phyloP scores from a whole-genome alignment of 257 asterid species.

The Cordia subcordata region DNA sequence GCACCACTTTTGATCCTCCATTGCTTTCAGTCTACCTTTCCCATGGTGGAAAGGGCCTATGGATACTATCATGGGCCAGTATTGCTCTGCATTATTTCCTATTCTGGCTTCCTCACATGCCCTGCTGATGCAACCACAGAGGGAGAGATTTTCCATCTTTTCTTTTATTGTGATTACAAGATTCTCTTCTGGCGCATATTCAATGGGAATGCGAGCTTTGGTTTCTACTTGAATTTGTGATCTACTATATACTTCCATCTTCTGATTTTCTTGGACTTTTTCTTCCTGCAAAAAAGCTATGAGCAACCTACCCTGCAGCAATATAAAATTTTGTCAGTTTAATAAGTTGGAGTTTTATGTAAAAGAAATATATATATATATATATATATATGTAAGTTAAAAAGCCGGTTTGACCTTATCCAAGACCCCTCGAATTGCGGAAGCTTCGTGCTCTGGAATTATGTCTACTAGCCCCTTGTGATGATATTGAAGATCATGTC shows the following conservation, averaged over 20 bases:
- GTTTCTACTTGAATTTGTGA: not conserved
- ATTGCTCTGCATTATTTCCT: conserved; percentile 14
- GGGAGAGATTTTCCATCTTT: conserved; percentile 31
- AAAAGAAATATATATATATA: no score
- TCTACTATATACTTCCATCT: not conserved
- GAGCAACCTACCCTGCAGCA: no score
- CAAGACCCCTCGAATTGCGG: no score
- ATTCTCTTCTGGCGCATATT: conserved; percentile 19
- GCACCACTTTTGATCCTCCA: conserved; percentile 40
- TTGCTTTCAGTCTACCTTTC: conserved; percentile 8
- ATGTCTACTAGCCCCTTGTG: no score
- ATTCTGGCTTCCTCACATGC: conserved; percentile 18
- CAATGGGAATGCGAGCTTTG: conserved; percentile 11
- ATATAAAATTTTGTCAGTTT: no score
- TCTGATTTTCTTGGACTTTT: not conserved
- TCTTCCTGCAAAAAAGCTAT: no score
- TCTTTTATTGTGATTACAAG: conserved; percentile 36
- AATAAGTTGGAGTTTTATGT: no score
- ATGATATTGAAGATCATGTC: no score
- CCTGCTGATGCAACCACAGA: conserved; percentile 19
- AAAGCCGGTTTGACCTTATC: no score
- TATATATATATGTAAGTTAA: no score
- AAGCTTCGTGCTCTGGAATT: no score
- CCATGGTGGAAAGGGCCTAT: conserved; percentile 53
- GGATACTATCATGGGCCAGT: conserved; percentile 34